These are phyloP conservation scores for Acorus gramineus DNA, from an alignment of 106 monocot species.

Conservation along the genomic window DNA sequence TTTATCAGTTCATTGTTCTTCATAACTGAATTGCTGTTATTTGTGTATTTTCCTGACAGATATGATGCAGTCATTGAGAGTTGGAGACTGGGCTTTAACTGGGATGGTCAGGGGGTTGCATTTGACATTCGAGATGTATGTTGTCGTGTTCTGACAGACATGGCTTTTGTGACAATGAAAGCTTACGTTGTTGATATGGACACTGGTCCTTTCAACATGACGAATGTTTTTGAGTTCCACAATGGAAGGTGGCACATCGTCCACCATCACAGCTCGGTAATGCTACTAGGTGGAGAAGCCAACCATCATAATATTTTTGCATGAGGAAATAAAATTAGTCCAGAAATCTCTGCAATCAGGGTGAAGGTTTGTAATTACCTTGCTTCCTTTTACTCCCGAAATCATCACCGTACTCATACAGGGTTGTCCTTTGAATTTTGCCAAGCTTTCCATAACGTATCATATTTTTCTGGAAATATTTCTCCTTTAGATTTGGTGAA, in stretches of 20 bases:
- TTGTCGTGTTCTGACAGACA: conserved; percentile 38
- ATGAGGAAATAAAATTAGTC: too few species aligned
- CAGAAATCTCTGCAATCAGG: too few species aligned
- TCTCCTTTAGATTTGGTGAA: too few species aligned
- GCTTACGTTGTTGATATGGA: conserved; percentile 40
- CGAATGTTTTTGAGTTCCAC: conserved; percentile 65
- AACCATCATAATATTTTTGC: neutral
- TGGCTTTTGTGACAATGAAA: conserved; percentile 83
- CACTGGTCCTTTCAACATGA: conserved; percentile 52
- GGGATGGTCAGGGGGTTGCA: conserved; percentile 37
- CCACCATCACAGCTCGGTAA: conserved; percentile 40
- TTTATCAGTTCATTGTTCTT: neutral
- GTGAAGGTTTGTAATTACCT: too few species aligned
- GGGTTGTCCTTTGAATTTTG: too few species aligned
- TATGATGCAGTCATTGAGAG: conserved; percentile 48
- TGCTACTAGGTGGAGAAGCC: neutral
- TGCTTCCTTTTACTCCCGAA: too few species aligned
- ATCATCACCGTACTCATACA: too few species aligned
- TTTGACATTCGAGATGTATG: conserved; percentile 63
- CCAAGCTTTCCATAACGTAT: too few species aligned
- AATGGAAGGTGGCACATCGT: conserved; percentile 65
- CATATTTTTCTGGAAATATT: too few species aligned
- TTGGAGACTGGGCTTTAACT: conserved; percentile 53
- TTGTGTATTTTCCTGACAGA: conserved; percentile 13
- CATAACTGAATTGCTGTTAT: neutral